Base-by-base conservation (phyloP, 306 rosid genomes). In the Prunus mira region DNA sequence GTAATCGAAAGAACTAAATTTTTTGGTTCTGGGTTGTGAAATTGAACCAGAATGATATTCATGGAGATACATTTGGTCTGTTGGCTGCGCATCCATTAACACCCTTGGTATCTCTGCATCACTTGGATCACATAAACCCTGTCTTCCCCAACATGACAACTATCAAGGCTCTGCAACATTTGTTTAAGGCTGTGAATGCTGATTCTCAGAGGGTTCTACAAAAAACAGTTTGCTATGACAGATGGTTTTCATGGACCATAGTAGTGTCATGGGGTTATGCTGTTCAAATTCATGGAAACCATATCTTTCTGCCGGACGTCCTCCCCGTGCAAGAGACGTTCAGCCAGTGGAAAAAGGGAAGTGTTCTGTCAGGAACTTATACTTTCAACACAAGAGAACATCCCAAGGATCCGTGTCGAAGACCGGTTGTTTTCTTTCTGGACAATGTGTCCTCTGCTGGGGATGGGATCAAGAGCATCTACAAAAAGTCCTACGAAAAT, bases 261-360 rank as follows among this genome's bases (percentile, higher is more conserved):
- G 82, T 88, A 4, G 96, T 95, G 34, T 90, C 98, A 15, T 92
- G 98, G 98, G 97, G 98, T 27, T 95, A 92, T 18, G 92, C 98
- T 15, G 92, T 95, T 82, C 97, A 90, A 70, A 80, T 95, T 49
- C 83, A 81, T 52, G 86, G 83, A 0, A 74, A 73, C 46, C 89
- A 86, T 27, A 61, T 86, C 66, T 57, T 61, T 70, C 80, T 92
- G 72, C 88, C 90, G 2, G 93, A 90, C 30, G 88, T 76, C 70
- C 83, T 88, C 9, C 81, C 74, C 0, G 92, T 84, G 46, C 91
- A 85, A 66, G 84, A 81, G 78, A 95, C 97, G 65, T 95, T 95
- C 82, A 78, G 20, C 76, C 94, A 70, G 57, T 90, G 98, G 98
- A 88, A 46, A 74, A 86, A 62, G 45, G 84, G 85, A 1, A 75